Conservation (phyloP, 805 yeast genomes). For the Candida montana region DNA sequence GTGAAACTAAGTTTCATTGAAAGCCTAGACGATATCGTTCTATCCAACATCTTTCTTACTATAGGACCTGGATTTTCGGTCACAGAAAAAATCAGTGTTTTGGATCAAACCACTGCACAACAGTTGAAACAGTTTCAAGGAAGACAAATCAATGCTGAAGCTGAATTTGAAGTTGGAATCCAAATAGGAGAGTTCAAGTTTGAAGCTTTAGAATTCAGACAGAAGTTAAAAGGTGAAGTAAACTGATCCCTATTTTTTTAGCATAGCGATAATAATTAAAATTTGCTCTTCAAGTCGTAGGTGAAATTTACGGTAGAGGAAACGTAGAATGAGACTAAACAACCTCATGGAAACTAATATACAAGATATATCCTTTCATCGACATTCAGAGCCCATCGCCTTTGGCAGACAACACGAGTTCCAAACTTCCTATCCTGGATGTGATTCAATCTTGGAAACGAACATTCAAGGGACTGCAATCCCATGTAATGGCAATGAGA, state of each 20-base stretch:
- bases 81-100: not conserved
- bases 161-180: not conserved
- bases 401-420: slow-evolving; percentile 18
- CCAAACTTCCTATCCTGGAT: slow-evolving; percentile 31
- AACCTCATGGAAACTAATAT: too few species aligned
- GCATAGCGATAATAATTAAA: too few species aligned
- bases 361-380: slow-evolving; percentile 26
- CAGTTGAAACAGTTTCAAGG: not conserved
- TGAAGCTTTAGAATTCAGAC: not conserved
- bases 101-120: not conserved
- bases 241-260: not conserved
- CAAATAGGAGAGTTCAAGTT: not conserved
- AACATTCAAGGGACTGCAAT: slow-evolving; percentile 24
- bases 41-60: not conserved
- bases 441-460: slow-evolving; percentile 24
- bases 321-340: too few species aligned
- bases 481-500: slow-evolving; percentile 29
- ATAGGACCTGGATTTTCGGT: not conserved
- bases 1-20: not conserved
- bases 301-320: too few species aligned
- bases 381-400: slow-evolving; percentile 27
- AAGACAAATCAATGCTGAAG: not conserved
- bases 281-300: too few species aligned
- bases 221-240: not conserved
- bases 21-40: not conserved